Evolutionary conservation across 2,329 filamentous ascomycete genomes (phyloP), one percentile per base, ranked within the genome.

Genomic region (Venturia aucupariae): DNA sequence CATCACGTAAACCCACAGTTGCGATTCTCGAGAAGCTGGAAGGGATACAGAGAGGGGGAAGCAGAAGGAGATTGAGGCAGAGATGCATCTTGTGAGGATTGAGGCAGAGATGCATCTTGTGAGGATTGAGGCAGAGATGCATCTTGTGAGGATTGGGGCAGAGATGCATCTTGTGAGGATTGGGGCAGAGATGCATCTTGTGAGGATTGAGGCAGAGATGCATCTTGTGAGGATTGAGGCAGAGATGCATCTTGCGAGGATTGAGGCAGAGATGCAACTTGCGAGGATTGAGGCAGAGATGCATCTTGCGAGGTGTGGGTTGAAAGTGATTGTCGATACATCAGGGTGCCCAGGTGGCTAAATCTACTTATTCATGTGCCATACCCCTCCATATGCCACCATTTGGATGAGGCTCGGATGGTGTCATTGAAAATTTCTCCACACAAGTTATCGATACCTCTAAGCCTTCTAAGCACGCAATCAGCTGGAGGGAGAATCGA

Each of bases 401-500:
- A 57, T 35, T 57, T 35, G 27, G 30, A 57, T 11, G 51, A 35
- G n/a, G 51, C 51, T 35, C 4, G 30, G 51, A 57, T 57, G 51
- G 51, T 57, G 51, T 57, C 51, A 7, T 35, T 57, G 30, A 57
- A 57, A 57, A 57, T 17, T 57, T 57, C 51, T 57, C 30, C 51
- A 38, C 30, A 57, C 35, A 17, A 35, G 7, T 35, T 35, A 57
- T 55, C 48, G 48, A 55, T 55, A 55, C 5, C 15, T n/a, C n/a
- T 13, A n/a, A 35, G 51, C 30, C 51, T 35, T 57, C 27, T n/a
- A 57, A 57, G 51, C 51, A 57, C 51, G 51, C 51, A 57, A 57
- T 57, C 19, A 55, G 13, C 19, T n/a, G 4, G 48, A 35, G 3
- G 35, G 51, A 35, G 51, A 35, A 55, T 55, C 51, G 51, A 48